Evolutionary conservation across 805 yeast genomes (phyloP).

Genomic region (Candida xiaguanensis): DNA sequence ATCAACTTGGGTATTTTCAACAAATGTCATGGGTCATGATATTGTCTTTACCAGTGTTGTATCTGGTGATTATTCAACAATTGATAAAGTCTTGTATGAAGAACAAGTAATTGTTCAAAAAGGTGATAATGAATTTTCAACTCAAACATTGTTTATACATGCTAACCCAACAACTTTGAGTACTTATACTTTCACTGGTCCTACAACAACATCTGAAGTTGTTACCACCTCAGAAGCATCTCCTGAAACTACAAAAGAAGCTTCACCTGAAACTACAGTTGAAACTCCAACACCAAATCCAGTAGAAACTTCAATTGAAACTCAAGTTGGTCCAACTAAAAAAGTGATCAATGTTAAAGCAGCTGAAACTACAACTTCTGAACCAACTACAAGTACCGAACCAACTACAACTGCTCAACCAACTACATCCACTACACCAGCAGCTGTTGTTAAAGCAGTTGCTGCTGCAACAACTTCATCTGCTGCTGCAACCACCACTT

Average conservation of each 20-base stretch:
- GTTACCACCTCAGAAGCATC: conserved; percentile 12
- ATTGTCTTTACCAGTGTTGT: conserved; percentile 7
- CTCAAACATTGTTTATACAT: conserved; percentile 6
- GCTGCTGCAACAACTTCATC: conserved; percentile 14
- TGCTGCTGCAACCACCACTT: background rate
- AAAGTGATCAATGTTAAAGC: background rate
- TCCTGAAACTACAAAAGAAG: conserved; percentile 17
- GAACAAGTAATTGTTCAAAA: conserved; percentile 11
- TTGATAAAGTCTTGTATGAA: conserved; percentile 13
- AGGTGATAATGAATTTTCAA: conserved; percentile 3
- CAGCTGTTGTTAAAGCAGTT: conserved; percentile 9
- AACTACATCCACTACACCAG: conserved; percentile 11
- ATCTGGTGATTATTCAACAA: conserved; percentile 14
- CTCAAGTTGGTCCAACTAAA: background rate
- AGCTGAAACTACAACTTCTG: background rate
- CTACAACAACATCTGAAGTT: conserved; percentile 9
- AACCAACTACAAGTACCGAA: background rate
- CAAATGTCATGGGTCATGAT: conserved; percentile 7
- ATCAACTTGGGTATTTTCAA: conserved; percentile 8
- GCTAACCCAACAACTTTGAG: conserved; percentile 10
- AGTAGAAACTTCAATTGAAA: too few relatives aligned
- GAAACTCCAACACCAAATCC: conserved; percentile 9
- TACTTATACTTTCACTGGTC: conserved; percentile 10
- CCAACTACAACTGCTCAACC: background rate
- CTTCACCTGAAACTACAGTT: conserved; percentile 21